phyloP scores from a whole-genome alignment of 2,329 filamentous ascomycete species.

The Salinomyces thailandicus region DNA sequence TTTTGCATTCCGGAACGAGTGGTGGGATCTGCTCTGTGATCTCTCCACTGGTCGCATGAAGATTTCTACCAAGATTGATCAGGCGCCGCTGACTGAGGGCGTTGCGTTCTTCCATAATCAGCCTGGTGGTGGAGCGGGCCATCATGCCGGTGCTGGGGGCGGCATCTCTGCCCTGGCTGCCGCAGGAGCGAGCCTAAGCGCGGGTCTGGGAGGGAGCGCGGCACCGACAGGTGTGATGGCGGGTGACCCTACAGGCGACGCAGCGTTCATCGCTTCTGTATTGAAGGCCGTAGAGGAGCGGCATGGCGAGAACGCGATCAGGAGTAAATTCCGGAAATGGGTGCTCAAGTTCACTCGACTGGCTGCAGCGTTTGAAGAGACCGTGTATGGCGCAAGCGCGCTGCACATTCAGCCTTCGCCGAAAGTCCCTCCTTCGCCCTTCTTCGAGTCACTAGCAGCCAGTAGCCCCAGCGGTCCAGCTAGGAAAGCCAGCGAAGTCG shows the following conservation, averaged over 20 bases:
- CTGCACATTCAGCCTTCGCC: constrained; percentile 51
- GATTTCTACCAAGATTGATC: constrained; percentile 80
- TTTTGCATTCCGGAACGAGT: constrained; percentile 87
- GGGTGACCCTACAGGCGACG: constrained; percentile 71
- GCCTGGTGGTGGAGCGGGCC: constrained; percentile 15
- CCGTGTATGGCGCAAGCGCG: constrained; percentile 84
- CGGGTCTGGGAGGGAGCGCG: constrained; percentile 23
- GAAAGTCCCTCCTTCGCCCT: background rate
- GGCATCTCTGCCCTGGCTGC: constrained; percentile 21
- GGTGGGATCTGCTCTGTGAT: constrained; percentile 97
- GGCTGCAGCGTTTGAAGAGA: constrained; percentile 87
- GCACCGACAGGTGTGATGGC: constrained; percentile 19
- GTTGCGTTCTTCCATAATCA: constrained; percentile 72
- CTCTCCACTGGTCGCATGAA: constrained; percentile 85
- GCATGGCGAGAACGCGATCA: constrained; percentile 79
- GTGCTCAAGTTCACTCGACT: constrained; percentile 89
- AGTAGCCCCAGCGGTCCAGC: background rate
- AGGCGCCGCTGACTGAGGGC: constrained; percentile 71
- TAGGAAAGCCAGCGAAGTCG: background rate
- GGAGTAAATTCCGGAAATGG: constrained; percentile 89
- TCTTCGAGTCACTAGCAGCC: background rate
- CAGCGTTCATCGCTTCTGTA: constrained; percentile 79
- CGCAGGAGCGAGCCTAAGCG: constrained; percentile 26
- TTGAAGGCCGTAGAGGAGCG: constrained; percentile 72
- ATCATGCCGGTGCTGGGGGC: constrained; percentile 5